phyloP scores from a whole-genome alignment of 768 basidiomycete species.

The Tylopilus intermedius region DNA sequence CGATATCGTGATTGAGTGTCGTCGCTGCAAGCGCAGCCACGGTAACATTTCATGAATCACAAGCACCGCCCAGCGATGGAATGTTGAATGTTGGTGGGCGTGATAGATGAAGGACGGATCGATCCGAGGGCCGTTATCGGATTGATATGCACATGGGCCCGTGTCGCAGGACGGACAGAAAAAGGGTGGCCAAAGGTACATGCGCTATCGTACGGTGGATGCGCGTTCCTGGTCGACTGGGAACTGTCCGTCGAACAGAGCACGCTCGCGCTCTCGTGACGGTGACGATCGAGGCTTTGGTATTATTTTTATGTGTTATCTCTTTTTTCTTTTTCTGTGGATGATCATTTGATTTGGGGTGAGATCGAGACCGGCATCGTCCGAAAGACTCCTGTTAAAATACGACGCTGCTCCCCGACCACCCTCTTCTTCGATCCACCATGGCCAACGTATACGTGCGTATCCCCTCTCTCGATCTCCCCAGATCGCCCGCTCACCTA shows the following conservation, averaged over 20 bases:
- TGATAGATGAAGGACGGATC: background rate
- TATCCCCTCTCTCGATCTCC: background rate
- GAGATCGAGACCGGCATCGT: conserved; percentile 1
- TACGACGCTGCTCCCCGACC: background rate
- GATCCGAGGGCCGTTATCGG: background rate
- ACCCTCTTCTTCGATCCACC: conserved; percentile 7
- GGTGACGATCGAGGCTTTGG: no score
- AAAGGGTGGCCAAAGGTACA: background rate
- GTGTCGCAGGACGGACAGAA: background rate
- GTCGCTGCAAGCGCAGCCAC: no score
- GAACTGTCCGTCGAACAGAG: background rate
- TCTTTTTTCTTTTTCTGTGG: background rate
- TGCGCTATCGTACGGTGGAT: no score
- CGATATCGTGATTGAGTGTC: background rate
- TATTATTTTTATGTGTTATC: no score
- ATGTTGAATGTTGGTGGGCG: background rate
- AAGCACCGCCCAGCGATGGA: no score
- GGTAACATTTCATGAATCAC: no score
- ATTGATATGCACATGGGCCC: background rate
- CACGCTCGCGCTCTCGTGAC: background rate
- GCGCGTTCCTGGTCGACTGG: background rate
- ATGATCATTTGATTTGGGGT: conserved; percentile 1
- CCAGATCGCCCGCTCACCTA: conserved; percentile 2
- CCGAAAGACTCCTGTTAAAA: conserved; percentile 1
- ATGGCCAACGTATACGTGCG: conserved; percentile 23